These are phyloP conservation scores for Penicillium lagena DNA, from an alignment of 495 filamentous ascomycete genomes.

Conservation along the genomic window DNA sequence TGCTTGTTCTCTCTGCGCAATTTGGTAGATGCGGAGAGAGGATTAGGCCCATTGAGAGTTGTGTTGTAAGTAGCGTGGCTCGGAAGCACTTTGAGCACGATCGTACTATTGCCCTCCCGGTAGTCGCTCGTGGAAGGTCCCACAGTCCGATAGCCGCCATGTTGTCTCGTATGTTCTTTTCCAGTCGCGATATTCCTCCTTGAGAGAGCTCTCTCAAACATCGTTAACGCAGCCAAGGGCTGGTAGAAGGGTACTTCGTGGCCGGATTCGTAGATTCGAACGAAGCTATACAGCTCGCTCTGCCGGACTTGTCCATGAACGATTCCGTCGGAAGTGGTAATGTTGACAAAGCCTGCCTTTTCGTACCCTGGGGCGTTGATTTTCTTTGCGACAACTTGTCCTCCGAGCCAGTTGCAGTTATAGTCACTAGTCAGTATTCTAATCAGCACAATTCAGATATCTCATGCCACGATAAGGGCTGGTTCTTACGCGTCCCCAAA, in stretches of 20 bases:
- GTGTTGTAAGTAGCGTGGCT: conserved; percentile 49
- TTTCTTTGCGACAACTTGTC: conserved; percentile 41
- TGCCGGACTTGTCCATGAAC: conserved; percentile 62
- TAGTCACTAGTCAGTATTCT: conserved; percentile 34
- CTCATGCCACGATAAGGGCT: no score
- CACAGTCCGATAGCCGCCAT: conserved; percentile 34
- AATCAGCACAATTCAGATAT: neutral
- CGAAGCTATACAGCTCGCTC: conserved; percentile 62
- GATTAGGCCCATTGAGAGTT: conserved; percentile 40
- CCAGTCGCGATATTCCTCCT: conserved; percentile 59
- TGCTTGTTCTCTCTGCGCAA: neutral
- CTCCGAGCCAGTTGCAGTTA: conserved; percentile 57
- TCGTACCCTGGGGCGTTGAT: conserved; percentile 40
- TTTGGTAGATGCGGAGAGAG: neutral
- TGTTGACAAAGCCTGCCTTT: conserved; percentile 46
- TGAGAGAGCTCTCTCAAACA: conserved; percentile 52
- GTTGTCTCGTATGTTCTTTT: conserved; percentile 13
- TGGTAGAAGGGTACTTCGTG: conserved; percentile 69
- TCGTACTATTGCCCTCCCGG: conserved; percentile 50
- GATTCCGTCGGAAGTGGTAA: conserved; percentile 48
- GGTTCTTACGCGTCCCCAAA: conserved; percentile 46
- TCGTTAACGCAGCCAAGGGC: conserved; percentile 51
- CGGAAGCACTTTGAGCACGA: conserved; percentile 44
- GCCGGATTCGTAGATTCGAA: conserved; percentile 62
- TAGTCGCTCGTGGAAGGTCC: conserved; percentile 47